These are phyloP conservation scores for Phaseolus lunatus DNA, from an alignment of 306 rosid genomes.

Conservation along the genomic window DNA sequence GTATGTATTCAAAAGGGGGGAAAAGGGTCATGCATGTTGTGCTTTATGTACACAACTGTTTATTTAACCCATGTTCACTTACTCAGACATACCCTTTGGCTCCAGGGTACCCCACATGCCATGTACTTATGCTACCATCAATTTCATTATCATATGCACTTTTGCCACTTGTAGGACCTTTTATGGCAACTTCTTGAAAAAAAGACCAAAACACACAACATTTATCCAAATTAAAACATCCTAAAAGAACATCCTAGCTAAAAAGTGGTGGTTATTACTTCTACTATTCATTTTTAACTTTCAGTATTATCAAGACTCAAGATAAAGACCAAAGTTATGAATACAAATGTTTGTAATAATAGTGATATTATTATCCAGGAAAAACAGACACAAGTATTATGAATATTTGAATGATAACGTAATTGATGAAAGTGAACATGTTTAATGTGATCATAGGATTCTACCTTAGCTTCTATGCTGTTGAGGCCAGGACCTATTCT, in stretches of 20 bases:
- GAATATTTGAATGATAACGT: constrained; percentile 1
- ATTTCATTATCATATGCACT: constrained; percentile 10
- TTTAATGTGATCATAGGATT: constrained; percentile 58
- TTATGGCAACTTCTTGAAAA: constrained; percentile 3
- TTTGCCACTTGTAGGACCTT: constrained; percentile 40
- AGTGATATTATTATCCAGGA: too few relatives aligned
- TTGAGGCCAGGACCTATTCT: constrained; percentile 77
- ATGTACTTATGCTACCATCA: constrained; percentile 21
- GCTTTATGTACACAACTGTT: constrained; percentile 14
- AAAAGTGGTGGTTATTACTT: too few relatives aligned
- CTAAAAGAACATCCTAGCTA: constrained; percentile 3
- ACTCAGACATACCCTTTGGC: not conserved
- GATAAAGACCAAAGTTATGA: too few relatives aligned
- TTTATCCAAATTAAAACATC: constrained; percentile 20
- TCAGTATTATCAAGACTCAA: too few relatives aligned
- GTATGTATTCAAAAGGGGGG: constrained; percentile 40
- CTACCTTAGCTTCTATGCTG: constrained; percentile 79
- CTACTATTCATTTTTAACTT: too few relatives aligned
- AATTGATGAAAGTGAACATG: not conserved
- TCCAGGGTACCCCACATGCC: constrained; percentile 32
- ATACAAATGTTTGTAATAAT: too few relatives aligned
- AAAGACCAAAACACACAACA: not conserved
- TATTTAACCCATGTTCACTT: constrained; percentile 33
- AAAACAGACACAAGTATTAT: too few relatives aligned
- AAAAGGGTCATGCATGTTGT: not conserved